Conservation (phyloP, 164 flowering plant species). For the Echeveria elegans region DNA sequence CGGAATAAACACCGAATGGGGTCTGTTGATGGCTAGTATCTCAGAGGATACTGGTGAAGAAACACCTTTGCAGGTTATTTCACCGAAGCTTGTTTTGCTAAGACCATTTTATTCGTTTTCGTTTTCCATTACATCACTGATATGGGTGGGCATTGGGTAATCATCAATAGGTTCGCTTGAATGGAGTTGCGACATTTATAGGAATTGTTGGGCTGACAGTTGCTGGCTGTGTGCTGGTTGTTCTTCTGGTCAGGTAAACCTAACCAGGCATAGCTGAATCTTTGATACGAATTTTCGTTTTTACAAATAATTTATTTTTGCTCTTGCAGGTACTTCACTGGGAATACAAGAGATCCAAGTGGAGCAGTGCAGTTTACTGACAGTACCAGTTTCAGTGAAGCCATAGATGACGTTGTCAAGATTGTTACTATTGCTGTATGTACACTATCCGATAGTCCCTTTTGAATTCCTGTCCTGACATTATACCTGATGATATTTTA, state of each 20-base stretch:
- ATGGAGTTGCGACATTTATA: slow-evolving; percentile 94
- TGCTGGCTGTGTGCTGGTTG: slow-evolving; percentile 55
- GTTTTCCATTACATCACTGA: background rate
- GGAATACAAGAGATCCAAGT: slow-evolving; percentile 37
- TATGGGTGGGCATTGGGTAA: slow-evolving; percentile 6
- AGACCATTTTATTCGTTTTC: background rate
- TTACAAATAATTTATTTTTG: background rate
- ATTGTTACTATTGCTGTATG: slow-evolving; percentile 80
- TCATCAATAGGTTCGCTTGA: slow-evolving; percentile 66
- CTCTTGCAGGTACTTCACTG: slow-evolving; percentile 60
- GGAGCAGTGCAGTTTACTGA: slow-evolving; percentile 39
- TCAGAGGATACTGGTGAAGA: slow-evolving; percentile 98
- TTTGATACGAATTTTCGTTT: background rate
- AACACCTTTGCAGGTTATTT: slow-evolving; percentile 90
- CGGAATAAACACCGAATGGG: slow-evolving; percentile 99
- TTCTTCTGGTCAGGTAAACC: slow-evolving; percentile 60
- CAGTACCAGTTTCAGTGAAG: slow-evolving; percentile 37
- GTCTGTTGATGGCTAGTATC: slow-evolving; percentile 95
- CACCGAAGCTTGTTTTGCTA: background rate
- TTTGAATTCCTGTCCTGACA: background rate
- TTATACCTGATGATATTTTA: background rate
- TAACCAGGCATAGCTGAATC: background rate
- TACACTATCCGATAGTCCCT: background rate
- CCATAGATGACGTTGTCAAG: slow-evolving; percentile 53
- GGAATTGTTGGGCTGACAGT: slow-evolving; percentile 91